phyloP scores from a whole-genome alignment of 257 asterid species.

The Gentiana dahurica region DNA sequence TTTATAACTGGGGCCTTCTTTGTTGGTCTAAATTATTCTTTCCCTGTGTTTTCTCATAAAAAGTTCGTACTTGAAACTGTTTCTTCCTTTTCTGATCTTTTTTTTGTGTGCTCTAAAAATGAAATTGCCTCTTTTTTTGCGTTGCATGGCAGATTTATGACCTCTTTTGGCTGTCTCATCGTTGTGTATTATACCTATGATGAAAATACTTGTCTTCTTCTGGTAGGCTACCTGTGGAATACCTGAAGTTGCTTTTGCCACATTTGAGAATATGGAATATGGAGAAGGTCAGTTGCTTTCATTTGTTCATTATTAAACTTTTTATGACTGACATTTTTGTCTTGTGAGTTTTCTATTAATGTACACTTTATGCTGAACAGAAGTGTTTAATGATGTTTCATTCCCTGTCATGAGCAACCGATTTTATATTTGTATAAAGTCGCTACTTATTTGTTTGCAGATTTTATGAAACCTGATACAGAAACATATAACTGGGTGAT shows the following conservation, averaged over 20 bases:
- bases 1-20: background rate
- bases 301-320: slow-evolving; percentile 12
- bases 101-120: background rate
- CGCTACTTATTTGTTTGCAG: slow-evolving; percentile 36
- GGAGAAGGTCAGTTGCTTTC: slow-evolving; percentile 67
- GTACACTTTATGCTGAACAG: background rate
- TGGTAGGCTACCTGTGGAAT: slow-evolving; percentile 92
- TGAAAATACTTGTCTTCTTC: slow-evolving; percentile 10
- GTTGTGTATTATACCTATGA: slow-evolving; percentile 3
- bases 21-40: background rate
- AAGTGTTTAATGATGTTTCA: background rate
- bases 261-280: slow-evolving; percentile 97
- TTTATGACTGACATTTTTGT: background rate
- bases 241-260: slow-evolving; percentile 84
- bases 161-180: background rate
- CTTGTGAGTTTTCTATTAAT: slow-evolving; percentile 1
- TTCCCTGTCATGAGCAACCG: slow-evolving; percentile 5
- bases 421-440: slow-evolving; percentile 17
- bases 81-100: slow-evolving; percentile 3
- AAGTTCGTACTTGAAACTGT: background rate
- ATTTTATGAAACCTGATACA: slow-evolving; percentile 86
- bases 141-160: background rate
- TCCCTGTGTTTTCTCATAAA: too few species aligned
- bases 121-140: background rate
- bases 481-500: slow-evolving; percentile 99